Base-by-base conservation (phyloP, 192 early-diverging fungal genomes). In the Blastocladiella britannica region DNA sequence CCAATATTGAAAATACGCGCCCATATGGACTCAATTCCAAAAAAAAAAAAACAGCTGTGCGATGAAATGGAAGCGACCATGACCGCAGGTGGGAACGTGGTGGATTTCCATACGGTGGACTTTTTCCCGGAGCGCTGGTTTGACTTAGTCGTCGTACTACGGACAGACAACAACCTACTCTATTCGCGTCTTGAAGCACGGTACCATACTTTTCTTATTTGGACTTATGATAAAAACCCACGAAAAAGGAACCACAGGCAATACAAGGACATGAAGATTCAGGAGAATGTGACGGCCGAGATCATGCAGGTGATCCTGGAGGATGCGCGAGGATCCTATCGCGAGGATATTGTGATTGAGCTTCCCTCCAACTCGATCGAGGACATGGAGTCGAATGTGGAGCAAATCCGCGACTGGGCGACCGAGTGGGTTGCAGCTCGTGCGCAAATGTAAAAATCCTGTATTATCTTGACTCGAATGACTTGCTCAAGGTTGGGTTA, bases 101-200 rank as follows among this genome's bases (percentile, higher is more conserved):
- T 97, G 1, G 93, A 97, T 62, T 92, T 87, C 59, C 93, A 97
- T 66, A 83, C 88, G 7, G 92, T 88, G 62, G 93, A 84, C 29
- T 81, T 97, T 57, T 97, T 97, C 63, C 93, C 93, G 1, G 90
- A 97, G 74, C 73, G 90, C 53, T 95, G 89, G 89, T 95, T 97
- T 65, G 93, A 97, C 62, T 76, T 97, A 26, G 86, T 97, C 5
- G 76, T 97, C 55, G 90, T 94, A 2, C 74, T 97, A 52, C 72
- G 86, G 26, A 75, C 88, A 0, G 79, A 85, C 55, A 97, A 85
- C 53, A 65, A 62, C 55, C 68, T 80, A 20, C 72, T 97, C 53
- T 95, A 84, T 59, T 77, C 78, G 55, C 79, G 93, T 26, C 73
- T 97, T 61, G 76, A 82, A 55, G 71, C 72, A 27, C 76, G 90